These are phyloP conservation scores for Beauveria sp. DNA, from an alignment of 2,329 filamentous ascomycete species.

Conservation along the genomic window DNA sequence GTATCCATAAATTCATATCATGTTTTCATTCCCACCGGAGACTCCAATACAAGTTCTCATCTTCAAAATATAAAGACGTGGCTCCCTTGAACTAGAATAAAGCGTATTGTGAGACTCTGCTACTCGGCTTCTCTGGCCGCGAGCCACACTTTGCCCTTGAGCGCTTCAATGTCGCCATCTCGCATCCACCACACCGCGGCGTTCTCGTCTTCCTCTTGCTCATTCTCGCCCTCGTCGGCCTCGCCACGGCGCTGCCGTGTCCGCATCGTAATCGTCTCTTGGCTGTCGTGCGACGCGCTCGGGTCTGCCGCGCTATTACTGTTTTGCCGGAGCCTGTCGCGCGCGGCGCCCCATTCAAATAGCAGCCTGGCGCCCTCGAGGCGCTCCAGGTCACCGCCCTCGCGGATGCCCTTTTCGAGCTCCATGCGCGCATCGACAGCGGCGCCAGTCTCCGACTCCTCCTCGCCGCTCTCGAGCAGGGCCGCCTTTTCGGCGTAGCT, in stretches of 20 bases:
- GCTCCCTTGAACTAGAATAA: no score
- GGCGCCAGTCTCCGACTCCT: slow-evolving; percentile 40
- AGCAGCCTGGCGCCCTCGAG: slow-evolving; percentile 43
- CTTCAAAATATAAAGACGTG: not conserved
- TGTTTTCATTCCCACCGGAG: not conserved
- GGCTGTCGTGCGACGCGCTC: slow-evolving; percentile 24
- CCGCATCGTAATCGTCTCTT: slow-evolving; percentile 23
- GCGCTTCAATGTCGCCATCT: slow-evolving; percentile 45
- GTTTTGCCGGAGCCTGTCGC: slow-evolving; percentile 25
- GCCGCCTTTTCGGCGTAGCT: slow-evolving; percentile 60
- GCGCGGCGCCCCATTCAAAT: slow-evolving; percentile 49
- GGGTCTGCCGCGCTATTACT: not conserved
- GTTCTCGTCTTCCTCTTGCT: slow-evolving; percentile 16
- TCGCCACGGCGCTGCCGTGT: slow-evolving; percentile 14
- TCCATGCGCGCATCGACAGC: slow-evolving; percentile 65
- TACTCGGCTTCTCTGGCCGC: slow-evolving; percentile 31
- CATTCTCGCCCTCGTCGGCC: slow-evolving; percentile 18
- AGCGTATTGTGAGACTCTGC: slow-evolving; percentile 12
- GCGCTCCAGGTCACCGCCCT: slow-evolving; percentile 32
- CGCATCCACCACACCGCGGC: slow-evolving; percentile 46
- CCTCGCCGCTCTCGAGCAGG: slow-evolving; percentile 46
- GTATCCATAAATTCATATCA: slow-evolving; percentile 2
- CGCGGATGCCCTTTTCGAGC: slow-evolving; percentile 44
- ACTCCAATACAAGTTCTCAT: not conserved
- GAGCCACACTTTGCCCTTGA: slow-evolving; percentile 50